These are phyloP conservation scores for Ramaria rubella DNA, from an alignment of 768 basidiomycete species.

Conservation along the genomic window DNA sequence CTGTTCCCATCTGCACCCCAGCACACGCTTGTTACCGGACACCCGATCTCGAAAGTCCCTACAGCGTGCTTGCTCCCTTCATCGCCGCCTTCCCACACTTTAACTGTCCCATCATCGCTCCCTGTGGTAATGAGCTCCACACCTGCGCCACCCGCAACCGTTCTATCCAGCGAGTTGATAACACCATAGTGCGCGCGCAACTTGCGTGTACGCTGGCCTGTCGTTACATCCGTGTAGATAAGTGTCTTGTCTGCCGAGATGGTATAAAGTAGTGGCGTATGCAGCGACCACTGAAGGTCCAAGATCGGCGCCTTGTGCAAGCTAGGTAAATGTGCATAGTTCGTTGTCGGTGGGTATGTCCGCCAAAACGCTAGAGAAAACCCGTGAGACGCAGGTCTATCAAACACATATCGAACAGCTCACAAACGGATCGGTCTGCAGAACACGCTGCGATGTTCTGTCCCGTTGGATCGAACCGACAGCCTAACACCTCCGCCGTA, in stretches of 20 bases:
- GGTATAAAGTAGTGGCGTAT: slow-evolving; percentile 65
- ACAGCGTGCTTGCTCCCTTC: slow-evolving; percentile 68
- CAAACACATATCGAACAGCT: slow-evolving; percentile 28
- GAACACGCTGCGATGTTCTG: slow-evolving; percentile 92
- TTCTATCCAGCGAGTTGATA: slow-evolving; percentile 84
- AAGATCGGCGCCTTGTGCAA: slow-evolving; percentile 88
- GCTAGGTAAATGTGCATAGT: slow-evolving; percentile 80
- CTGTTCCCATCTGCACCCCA: slow-evolving; percentile 90
- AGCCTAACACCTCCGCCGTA: slow-evolving; percentile 81
- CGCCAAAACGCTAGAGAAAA: slow-evolving; percentile 67
- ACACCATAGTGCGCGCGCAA: slow-evolving; percentile 88
- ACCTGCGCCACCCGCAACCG: slow-evolving; percentile 77
- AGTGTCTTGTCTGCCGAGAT: slow-evolving; percentile 89
- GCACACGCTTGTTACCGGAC: slow-evolving; percentile 86
- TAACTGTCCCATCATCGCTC: slow-evolving; percentile 87
- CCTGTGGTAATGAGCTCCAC: slow-evolving; percentile 82
- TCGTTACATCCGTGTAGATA: slow-evolving; percentile 67
- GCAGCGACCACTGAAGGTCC: slow-evolving; percentile 87
- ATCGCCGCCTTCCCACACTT: slow-evolving; percentile 85
- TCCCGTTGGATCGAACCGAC: slow-evolving; percentile 91
- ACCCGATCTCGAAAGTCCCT: slow-evolving; percentile 76
- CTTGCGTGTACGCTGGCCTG: slow-evolving; percentile 74
- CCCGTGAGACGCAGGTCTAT: background rate
- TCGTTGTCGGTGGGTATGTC: slow-evolving; percentile 86
- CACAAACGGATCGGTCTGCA: slow-evolving; percentile 84